Evolutionary conservation across 2,329 filamentous ascomycete genomes (phyloP), one percentile per base, ranked within the genome.

Genomic region (Phoma sp.): DNA sequence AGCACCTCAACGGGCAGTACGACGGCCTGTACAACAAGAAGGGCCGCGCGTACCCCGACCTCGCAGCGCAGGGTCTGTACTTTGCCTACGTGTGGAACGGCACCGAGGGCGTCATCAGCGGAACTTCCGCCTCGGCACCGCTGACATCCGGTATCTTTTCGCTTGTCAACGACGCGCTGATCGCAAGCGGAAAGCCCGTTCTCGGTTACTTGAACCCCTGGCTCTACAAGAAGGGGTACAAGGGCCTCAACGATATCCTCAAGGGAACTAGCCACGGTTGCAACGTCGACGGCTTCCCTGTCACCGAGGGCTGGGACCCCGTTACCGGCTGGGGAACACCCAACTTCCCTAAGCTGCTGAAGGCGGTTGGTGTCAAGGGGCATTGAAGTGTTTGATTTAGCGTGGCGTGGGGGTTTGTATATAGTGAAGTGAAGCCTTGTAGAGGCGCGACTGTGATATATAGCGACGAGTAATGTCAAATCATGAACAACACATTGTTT

Each of bases 201-300:
- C 72, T 87, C 38, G 85, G 85, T 0, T 87, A 85, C 74, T 57
- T 87, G 41, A 87, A 88, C 63, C 85, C 85, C 0, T 86, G 83
- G 82, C 66, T 87, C 6, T 88, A 87, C 65, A 74, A 73, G 10
- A 65, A 70, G 41, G 81, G 79, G 4, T 78, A 77, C 51, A 70
- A 75, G 57, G 82, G 75, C 0, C 73, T 86, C 17, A 84, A 74
- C 0, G 84, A 86, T 60, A 78, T 73, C 62, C 75, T 61, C 27
- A 68, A 68, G 35, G 78, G 78, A 1, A 69, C 62, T 6, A 70
- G 67, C 6, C 60, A 67, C 19, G 78, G 78, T 0, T 80, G 78
- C 52, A 73, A 72, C 39, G 70, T 69, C 1, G 59, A 71, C 31
- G 75, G 72, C 0, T 76, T 77, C 48, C 71, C 72, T 2, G 70